These are phyloP conservation scores for Cladorrhinum sp. DNA, from an alignment of 2,329 filamentous ascomycete genomes.

Conservation along the genomic window DNA sequence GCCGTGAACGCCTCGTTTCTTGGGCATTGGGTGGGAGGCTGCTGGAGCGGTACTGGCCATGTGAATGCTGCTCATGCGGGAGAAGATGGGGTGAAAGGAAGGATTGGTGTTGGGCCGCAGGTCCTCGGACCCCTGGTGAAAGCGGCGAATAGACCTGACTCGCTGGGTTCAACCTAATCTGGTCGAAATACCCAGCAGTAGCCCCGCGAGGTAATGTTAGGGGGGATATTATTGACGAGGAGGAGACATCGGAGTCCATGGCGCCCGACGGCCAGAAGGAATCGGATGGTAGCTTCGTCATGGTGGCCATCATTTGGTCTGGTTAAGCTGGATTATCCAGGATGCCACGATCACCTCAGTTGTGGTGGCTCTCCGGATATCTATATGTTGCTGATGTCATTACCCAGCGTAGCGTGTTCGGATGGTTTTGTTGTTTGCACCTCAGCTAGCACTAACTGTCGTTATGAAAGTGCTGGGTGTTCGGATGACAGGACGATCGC, in stretches of 20 bases:
- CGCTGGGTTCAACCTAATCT: constrained; percentile 17
- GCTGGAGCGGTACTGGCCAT: constrained; percentile 31
- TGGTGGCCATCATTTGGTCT: constrained; percentile 25
- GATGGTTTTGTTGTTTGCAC: constrained; percentile 9
- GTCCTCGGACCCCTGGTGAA: constrained; percentile 26
- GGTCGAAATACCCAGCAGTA: constrained; percentile 40
- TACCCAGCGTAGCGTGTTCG: constrained; percentile 4
- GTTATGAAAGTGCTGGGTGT: constrained; percentile 2
- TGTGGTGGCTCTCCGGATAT: constrained; percentile 1
- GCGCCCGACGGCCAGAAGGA: constrained; percentile 42
- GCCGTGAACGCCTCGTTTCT: background rate
- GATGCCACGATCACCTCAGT: background rate
- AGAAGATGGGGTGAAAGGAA: constrained; percentile 30
- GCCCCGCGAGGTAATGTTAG: constrained; percentile 37
- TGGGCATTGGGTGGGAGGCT: constrained; percentile 32
- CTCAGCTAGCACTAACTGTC: constrained; percentile 10
- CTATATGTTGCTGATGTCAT: constrained; percentile 18
- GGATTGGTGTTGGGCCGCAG: constrained; percentile 23
- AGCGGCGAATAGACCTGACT: constrained; percentile 25
- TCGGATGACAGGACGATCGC: constrained; percentile 8
- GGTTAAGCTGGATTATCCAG: background rate
- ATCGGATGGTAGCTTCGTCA: constrained; percentile 42
- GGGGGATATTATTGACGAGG: constrained; percentile 40
- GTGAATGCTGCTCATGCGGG: constrained; percentile 26
- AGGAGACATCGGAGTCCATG: constrained; percentile 33